Conservation (phyloP, 108 stramenopile genomes). For the Nitzschia palea region DNA sequence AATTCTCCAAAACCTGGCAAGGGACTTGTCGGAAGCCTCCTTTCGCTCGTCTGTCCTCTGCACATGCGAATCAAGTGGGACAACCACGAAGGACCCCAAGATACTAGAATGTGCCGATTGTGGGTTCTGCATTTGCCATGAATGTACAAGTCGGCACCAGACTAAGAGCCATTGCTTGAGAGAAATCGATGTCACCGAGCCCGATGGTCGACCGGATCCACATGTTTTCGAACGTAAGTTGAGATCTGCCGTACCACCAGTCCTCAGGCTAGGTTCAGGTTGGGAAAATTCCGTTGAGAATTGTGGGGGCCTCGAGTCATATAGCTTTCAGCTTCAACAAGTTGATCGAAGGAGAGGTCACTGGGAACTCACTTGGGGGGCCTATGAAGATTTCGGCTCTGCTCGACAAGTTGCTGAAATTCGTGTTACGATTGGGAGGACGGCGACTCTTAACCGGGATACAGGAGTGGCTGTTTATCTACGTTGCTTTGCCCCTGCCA, state of each 20-base stretch:
- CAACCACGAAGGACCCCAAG: constrained; percentile 31
- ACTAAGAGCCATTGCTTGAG: constrained; percentile 34
- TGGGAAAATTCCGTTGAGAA: constrained; percentile 35
- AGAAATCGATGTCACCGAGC: constrained; percentile 16
- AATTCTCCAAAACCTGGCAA: constrained; percentile 18
- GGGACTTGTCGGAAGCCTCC: constrained; percentile 19
- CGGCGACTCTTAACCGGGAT: constrained; percentile 21
- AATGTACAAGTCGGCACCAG: constrained; percentile 37
- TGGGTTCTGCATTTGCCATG: constrained; percentile 45
- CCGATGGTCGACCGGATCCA: constrained; percentile 26
- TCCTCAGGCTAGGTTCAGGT: constrained; percentile 29
- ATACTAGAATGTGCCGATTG: constrained; percentile 41
- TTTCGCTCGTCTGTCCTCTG: constrained; percentile 37
- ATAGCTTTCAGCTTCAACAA: constrained; percentile 51
- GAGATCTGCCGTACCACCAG: constrained; percentile 33
- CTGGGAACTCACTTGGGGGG: constrained; percentile 49
- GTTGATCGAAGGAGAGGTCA: constrained; percentile 42
- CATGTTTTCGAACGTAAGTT: constrained; percentile 45
- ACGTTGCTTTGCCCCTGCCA: constrained; percentile 50
- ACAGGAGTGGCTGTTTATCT: constrained; percentile 42
- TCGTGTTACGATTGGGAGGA: constrained; percentile 35
- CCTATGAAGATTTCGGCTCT: constrained; percentile 52
- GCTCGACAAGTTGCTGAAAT: constrained; percentile 53
- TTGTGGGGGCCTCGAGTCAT: constrained; percentile 38
- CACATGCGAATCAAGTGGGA: constrained; percentile 41